Base-by-base conservation (phyloP, 495 filamentous ascomycete genomes). In the Arthonia radiata region DNA sequence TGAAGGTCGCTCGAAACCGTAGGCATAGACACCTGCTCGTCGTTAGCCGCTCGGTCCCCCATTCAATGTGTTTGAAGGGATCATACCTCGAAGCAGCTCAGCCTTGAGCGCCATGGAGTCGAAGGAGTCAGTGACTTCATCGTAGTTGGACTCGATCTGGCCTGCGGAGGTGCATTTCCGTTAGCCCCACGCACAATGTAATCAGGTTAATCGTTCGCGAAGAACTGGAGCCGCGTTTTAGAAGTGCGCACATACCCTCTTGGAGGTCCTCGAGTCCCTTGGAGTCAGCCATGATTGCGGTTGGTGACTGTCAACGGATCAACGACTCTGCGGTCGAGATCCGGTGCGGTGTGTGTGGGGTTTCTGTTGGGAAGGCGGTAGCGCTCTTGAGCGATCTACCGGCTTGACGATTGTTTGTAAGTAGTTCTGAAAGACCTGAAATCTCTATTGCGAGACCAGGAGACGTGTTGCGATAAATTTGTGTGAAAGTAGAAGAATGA, bases 71-170 rank as follows among this genome's bases (percentile, higher is more conserved):
- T 18, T 15, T 21, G 19, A 15, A 8, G 13, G 26, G 28, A 10
- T 56, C 71, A 57, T 70, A 86, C 79, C 86, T 60, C 86, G 82
- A 43, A 97, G 74, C 44, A 97, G 70, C 66, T 97, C 86, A 26
- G 74, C 41, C 66, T 89, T 91, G 44, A 97, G 64, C 56, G 72
- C 70, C 86, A 97, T 97, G 35, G 80, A 64, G 56, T 97, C 86
- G 54, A 97, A 97, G 31, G 81, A 90, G 56, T 99, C 86, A 51
- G 82, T 86, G 43, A 83, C 78, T 67, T 99, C 89, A 67, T 99
- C 86, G 59, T 99, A 99, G 76, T 94, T 99, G 45, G 82, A 92
- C 61, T 94, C 86, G 61, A 99, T 94, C 59, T 82, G 76, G 49
- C 76, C 89, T 90, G 56, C 46, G 44, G 26, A 24, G 26, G 28